A percentile compares a stretch with the other conserved stretches of the same genome.
phyloP scores from a whole-genome alignment of 495 filamentous ascomycete species.

The Baudoinia panamericana region DNA sequence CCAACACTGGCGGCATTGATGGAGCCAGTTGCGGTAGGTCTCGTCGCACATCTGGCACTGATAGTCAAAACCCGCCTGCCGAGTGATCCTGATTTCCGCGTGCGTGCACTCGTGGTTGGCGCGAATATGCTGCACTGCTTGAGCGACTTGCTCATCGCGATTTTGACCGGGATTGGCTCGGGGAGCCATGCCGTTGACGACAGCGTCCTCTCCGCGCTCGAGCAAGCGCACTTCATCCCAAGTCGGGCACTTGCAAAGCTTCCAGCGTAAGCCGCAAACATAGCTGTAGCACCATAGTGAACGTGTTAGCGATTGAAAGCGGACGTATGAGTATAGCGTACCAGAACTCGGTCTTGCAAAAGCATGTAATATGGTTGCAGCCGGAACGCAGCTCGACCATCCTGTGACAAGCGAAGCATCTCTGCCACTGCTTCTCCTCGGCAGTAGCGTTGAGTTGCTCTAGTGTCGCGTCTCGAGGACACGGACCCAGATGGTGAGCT shows the following conservation, averaged over 20 bases:
- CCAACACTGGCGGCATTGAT: no score
- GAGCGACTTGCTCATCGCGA: not conserved
- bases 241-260: slow-evolving; percentile 20
- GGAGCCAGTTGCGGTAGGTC: no score
- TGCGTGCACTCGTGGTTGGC: slow-evolving; percentile 6
- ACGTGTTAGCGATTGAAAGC: not conserved
- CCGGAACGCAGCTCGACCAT: slow-evolving; percentile 15
- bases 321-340: slow-evolving; percentile 8
- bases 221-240: slow-evolving; percentile 21
- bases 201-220: not conserved
- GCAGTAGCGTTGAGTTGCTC: slow-evolving; percentile 22
- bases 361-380: slow-evolving; percentile 20
- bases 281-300: slow-evolving; percentile 24
- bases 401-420: slow-evolving; percentile 24
- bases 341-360: not conserved
- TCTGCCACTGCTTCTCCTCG: slow-evolving; percentile 22
- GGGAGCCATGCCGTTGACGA: not conserved
- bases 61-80: no score
- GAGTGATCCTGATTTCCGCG: no score
- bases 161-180: not conserved
- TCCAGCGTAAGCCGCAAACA: slow-evolving; percentile 22
- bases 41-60: no score
- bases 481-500: slow-evolving; percentile 27
- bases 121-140: slow-evolving; percentile 1
- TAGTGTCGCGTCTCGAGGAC: slow-evolving; percentile 17